These are phyloP conservation scores for Glonium stellatum DNA, from an alignment of 495 filamentous ascomycete species.

Conservation along the genomic window DNA sequence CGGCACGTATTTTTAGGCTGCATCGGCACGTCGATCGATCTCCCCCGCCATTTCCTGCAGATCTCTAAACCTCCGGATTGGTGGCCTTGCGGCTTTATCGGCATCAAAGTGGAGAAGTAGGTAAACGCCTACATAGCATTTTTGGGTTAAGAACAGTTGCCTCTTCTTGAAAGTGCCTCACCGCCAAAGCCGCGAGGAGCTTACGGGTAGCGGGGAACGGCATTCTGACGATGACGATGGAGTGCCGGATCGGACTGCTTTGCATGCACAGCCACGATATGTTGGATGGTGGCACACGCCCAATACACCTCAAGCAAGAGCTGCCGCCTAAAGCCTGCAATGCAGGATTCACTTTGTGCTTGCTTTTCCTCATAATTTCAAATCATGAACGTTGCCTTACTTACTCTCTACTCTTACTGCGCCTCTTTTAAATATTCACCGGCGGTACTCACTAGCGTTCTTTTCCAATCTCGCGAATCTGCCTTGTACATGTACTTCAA, in stretches of 20 bases:
- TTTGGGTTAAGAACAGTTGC: too few species aligned
- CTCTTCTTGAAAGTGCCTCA: too few species aligned
- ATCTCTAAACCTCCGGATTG: too few species aligned
- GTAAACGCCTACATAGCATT: too few species aligned
- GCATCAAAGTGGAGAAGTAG: too few species aligned
- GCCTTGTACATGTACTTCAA: not conserved
- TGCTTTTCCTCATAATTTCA: not conserved
- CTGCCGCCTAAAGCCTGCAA: not conserved
- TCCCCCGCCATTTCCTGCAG: too few species aligned
- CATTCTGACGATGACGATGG: not conserved
- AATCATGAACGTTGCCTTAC: not conserved
- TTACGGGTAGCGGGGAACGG: not conserved
- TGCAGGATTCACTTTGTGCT: not conserved
- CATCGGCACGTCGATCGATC: too few species aligned
- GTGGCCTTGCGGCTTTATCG: too few species aligned
- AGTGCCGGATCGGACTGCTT: not conserved
- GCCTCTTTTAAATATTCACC: not conserved
- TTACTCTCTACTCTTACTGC: not conserved
- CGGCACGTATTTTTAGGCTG: too few species aligned
- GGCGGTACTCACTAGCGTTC: not conserved
- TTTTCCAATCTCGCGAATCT: not conserved
- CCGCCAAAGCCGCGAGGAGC: not conserved
- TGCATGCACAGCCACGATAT: conserved; percentile 6
- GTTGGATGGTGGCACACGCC: not conserved
- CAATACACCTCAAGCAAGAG: not conserved